A percentile compares a stretch with the other conserved stretches of the same genome.
phyloP scores from a whole-genome alignment of 2,329 filamentous ascomycete genomes.

The Cryphonectria nitschkei region DNA sequence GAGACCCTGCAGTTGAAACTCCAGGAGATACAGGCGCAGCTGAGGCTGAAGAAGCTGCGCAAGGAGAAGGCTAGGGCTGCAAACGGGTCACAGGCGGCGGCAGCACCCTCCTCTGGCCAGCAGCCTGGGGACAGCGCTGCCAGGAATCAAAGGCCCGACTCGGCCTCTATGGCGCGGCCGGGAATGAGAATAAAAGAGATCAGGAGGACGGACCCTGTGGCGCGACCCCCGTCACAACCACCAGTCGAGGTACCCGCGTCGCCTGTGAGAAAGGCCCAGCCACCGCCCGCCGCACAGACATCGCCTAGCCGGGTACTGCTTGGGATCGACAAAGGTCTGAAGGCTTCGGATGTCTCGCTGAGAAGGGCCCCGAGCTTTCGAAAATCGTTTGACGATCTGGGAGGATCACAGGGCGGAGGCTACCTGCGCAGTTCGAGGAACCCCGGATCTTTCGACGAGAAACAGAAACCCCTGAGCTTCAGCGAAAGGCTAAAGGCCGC shows the following conservation, averaged over 20 bases:
- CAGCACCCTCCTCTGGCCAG: neutral
- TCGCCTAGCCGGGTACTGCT: conserved; percentile 81
- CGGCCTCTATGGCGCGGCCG: conserved; percentile 19
- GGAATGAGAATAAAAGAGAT: conserved; percentile 28
- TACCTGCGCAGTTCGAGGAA: conserved; percentile 52
- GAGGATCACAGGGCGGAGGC: conserved; percentile 40
- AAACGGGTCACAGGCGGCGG: conserved; percentile 9
- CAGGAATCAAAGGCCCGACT: conserved; percentile 25
- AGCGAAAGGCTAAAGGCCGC: conserved; percentile 83
- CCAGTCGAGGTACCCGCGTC: conserved; percentile 75
- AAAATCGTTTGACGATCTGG: conserved; percentile 37
- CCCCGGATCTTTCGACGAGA: conserved; percentile 37
- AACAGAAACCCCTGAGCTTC: conserved; percentile 62
- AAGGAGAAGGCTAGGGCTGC: conserved; percentile 53
- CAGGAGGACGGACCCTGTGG: conserved; percentile 20
- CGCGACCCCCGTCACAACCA: conserved; percentile 26
- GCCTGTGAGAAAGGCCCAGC: conserved; percentile 65
- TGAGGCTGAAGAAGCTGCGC: conserved; percentile 87
- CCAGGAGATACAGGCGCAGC: conserved; percentile 82
- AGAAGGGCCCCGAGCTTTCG: conserved; percentile 67
- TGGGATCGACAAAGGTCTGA: conserved; percentile 88
- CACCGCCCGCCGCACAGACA: conserved; percentile 54
- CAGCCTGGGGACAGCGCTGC: conserved; percentile 32
- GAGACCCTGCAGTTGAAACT: conserved; percentile 86
- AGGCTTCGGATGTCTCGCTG: conserved; percentile 80